Percentiles rank a stretch among this genome's conserved stretches.
phyloP scores from a whole-genome alignment of 2,329 filamentous ascomycete genomes.

The Eurotiales sp. region DNA sequence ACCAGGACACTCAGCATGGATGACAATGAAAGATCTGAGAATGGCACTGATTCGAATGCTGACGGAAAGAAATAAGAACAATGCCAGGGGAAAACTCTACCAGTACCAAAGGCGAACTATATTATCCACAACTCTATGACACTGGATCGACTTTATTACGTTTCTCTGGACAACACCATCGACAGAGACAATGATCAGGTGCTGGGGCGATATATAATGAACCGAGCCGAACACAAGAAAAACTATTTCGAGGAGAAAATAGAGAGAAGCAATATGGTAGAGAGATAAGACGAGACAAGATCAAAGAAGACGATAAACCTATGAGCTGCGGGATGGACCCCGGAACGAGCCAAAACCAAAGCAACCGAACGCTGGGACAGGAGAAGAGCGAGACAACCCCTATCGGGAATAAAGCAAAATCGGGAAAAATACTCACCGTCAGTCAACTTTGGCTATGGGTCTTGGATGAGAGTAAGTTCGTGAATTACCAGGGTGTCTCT shows the following conservation, averaged over 20 bases:
- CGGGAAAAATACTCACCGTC: constrained; percentile 17
- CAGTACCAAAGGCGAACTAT: not conserved
- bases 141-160: constrained; percentile 18
- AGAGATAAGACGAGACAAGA: not conserved
- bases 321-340: too few relatives aligned
- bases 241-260: not conserved
- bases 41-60: not conserved
- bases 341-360: too few relatives aligned
- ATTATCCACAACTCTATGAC: constrained; percentile 11
- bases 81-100: not conserved
- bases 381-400: not conserved
- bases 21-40: not conserved
- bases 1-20: too few relatives aligned
- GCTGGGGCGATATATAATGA: constrained; percentile 7
- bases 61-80: not conserved
- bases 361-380: not conserved
- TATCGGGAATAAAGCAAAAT: constrained; percentile 1
- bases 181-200: constrained; percentile 15
- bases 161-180: constrained; percentile 10
- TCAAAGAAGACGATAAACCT: not conserved
- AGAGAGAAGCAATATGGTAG: not conserved
- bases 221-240: not conserved
- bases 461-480: constrained; percentile 16
- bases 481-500: not conserved
- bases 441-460: constrained; percentile 22